Conservation (phyloP, 2,329 filamentous ascomycete genomes). For the Coniochaeta prunicola region DNA sequence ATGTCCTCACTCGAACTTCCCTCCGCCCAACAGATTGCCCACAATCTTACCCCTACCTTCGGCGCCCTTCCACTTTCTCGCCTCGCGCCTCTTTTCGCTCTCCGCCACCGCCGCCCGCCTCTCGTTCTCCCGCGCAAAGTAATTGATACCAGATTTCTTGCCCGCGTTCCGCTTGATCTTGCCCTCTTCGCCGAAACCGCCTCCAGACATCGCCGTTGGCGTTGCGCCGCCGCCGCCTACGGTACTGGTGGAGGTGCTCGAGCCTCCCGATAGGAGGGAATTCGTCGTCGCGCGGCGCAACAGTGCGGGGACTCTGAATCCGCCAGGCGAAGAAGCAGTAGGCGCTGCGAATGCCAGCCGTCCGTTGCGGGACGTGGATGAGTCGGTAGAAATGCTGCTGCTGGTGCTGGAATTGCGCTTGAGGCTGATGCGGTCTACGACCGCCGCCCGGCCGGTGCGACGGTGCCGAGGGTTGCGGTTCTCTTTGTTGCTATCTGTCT, state of each 20-base stretch:
- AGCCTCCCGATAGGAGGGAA: conserved; percentile 35
- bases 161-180: conserved; percentile 55
- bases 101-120: conserved; percentile 46
- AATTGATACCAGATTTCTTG: conserved; percentile 54
- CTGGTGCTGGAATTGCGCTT: conserved; percentile 49
- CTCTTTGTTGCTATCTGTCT: conserved; percentile 37
- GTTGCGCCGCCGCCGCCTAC: not conserved
- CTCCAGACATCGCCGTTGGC: not conserved
- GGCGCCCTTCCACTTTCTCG: conserved; percentile 49
- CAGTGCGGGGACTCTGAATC: conserved; percentile 63
- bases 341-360: conserved; percentile 51
- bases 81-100: conserved; percentile 50
- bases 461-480: conserved; percentile 34
- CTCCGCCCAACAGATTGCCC: conserved; percentile 50
- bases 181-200: conserved; percentile 33
- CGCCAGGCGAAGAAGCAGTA: conserved; percentile 27
- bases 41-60: conserved; percentile 49
- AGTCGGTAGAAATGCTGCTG: conserved; percentile 23
- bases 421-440: conserved; percentile 69
- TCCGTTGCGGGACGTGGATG: conserved; percentile 19
- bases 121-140: conserved; percentile 53
- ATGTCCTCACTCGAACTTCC: conserved; percentile 39
- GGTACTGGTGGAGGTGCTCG: conserved; percentile 10
- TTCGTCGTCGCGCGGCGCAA: conserved; percentile 69
- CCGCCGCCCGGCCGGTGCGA: conserved; percentile 36